Percentiles rank a stretch among this genome's conserved stretches.
Conservation (phyloP, 2,329 filamentous ascomycete species). For the Neofusicoccum parvum region DNA sequence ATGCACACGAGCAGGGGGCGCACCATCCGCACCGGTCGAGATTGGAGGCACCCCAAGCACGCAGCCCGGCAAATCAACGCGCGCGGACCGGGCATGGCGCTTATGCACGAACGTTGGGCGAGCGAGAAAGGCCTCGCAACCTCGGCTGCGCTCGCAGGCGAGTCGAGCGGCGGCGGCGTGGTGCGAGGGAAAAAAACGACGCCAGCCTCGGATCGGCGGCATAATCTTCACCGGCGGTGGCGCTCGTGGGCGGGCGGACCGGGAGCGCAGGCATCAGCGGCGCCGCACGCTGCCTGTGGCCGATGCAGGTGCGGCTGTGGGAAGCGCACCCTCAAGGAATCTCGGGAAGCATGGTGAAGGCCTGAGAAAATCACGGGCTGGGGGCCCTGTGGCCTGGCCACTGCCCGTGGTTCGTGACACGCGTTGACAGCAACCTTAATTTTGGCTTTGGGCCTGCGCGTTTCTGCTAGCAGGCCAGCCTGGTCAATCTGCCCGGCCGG, state of each 20-base stretch:
- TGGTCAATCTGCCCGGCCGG: conserved; percentile 5
- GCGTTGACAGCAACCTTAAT: conserved; percentile 24
- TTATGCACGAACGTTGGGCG: conserved; percentile 22
- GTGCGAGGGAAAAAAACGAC: not conserved
- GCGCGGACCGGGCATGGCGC: conserved; percentile 5
- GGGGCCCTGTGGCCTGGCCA: conserved; percentile 18
- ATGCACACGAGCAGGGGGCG: conserved; percentile 19
- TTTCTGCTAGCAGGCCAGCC: conserved; percentile 15
- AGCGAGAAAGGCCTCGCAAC: not conserved
- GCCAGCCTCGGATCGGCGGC: conserved; percentile 21
- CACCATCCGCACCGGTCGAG: conserved; percentile 16
- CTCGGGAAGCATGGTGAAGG: conserved; percentile 24
- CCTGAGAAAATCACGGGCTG: conserved; percentile 23
- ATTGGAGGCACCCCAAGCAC: conserved; percentile 13
- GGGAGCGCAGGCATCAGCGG: conserved; percentile 15
- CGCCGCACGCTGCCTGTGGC: not conserved
- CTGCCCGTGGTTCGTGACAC: conserved; percentile 19
- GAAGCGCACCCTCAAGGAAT: conserved; percentile 23
- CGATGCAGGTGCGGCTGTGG: conserved; percentile 16
- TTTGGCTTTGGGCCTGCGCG: conserved; percentile 11
- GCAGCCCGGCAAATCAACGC: conserved; percentile 19
- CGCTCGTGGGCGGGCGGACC: conserved; percentile 1
- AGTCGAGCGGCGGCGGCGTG: not conserved
- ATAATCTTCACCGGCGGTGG: conserved; percentile 19
- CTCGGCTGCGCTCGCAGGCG: not conserved